A percentile compares a stretch with the other conserved stretches of the same genome.
phyloP scores from a whole-genome alignment of 257 asterid genomes.

The Solanum bukasovii region DNA sequence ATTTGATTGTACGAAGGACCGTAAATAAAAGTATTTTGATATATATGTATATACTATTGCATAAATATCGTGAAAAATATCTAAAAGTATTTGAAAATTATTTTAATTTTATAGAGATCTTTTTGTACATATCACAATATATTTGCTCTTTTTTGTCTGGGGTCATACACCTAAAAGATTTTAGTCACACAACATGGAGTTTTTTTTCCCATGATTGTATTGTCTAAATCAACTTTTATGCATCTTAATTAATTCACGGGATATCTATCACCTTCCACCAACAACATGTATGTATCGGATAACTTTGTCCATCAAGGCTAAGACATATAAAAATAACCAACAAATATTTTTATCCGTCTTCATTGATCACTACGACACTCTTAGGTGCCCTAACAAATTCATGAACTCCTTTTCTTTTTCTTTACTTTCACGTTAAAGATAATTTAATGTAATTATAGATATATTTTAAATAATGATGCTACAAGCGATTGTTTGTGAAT shows the following conservation, averaged over 20 bases:
- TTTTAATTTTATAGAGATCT: neutral
- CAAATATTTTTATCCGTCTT: accelerated
- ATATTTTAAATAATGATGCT: neutral
- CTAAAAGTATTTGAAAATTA: neutral
- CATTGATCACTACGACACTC: neutral
- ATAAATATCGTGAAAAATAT: too few species aligned
- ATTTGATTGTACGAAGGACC: neutral
- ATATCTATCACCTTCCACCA: accelerated
- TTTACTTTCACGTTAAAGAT: neutral
- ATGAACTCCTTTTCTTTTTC: neutral
- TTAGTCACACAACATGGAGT: neutral
- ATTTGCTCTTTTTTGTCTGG: too few species aligned
- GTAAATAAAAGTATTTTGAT: neutral
- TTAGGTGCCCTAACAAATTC: neutral
- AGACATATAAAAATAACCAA: too few species aligned
- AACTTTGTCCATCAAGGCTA: accelerated
- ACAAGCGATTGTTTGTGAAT: neutral
- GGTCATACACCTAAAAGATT: neutral
- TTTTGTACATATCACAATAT: too few species aligned
- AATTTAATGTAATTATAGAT: too few species aligned
- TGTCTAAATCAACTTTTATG: accelerated
- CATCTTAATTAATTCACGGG: accelerated
- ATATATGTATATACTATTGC: too few species aligned
- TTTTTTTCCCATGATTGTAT: too few species aligned
- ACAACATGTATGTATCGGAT: accelerated